A percentile compares a stretch with the other conserved stretches of the same genome.
These are phyloP conservation scores for Myxozyma udenii DNA, from an alignment of 805 yeast species.

Conservation along the genomic window DNA sequence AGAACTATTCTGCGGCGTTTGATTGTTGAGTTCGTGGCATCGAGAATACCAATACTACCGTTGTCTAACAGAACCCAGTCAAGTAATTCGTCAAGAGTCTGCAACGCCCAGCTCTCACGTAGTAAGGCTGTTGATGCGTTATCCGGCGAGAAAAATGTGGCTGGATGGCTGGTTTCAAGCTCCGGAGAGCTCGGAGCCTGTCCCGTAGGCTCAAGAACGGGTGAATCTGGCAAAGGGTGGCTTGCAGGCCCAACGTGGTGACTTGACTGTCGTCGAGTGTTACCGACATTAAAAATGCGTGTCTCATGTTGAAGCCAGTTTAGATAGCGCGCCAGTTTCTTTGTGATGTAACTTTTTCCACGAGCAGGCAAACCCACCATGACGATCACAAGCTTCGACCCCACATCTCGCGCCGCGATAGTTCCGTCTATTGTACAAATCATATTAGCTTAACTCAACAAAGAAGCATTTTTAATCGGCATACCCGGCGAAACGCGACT, in stretches of 20 bases:
- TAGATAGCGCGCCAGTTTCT: constrained; percentile 81
- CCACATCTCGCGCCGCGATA: constrained; percentile 55
- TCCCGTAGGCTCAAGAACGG: constrained; percentile 8
- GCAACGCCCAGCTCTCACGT: constrained; percentile 95
- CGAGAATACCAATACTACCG: constrained; percentile 91
- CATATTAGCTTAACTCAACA: not conserved
- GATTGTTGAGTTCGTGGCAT: constrained; percentile 86
- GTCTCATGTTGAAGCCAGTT: constrained; percentile 94
- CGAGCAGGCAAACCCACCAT: constrained; percentile 96
- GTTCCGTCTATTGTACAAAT: constrained; percentile 29
- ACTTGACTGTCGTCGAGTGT: constrained; percentile 75
- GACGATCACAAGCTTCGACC: constrained; percentile 81
- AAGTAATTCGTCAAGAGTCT: constrained; percentile 77
- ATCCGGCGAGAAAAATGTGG: constrained; percentile 81
- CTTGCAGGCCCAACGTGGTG: constrained; percentile 65
- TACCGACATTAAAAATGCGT: constrained; percentile 90
- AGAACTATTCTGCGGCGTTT: constrained; percentile 65
- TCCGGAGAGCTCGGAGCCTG: constrained; percentile 3
- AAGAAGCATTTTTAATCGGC: not conserved
- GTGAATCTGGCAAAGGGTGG: constrained; percentile 55
- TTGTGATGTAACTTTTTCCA: constrained; percentile 91
- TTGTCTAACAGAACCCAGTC: constrained; percentile 76
- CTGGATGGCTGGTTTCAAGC: constrained; percentile 52
- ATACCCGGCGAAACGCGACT: constrained; percentile 72
- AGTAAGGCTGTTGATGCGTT: constrained; percentile 60